Percentiles rank a stretch among this genome's conserved stretches.
These are phyloP conservation scores for Mycena olivaceomarginata DNA, from an alignment of 768 basidiomycete genomes.

Conservation along the genomic window DNA sequence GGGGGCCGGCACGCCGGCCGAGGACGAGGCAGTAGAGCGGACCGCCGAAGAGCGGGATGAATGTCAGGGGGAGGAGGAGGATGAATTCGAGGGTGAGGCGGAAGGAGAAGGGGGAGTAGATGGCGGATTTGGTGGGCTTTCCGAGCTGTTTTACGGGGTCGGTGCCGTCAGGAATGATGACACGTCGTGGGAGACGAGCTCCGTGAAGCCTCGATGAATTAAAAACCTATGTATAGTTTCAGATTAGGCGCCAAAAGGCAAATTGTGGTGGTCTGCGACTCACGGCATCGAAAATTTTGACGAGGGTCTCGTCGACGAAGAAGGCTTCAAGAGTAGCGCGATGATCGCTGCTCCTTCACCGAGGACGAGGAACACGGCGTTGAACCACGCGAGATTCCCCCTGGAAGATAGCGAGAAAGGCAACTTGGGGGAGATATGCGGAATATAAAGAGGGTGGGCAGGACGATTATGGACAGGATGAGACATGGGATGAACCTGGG, in stretches of 20 bases:
- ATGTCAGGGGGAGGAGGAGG: slow-evolving; percentile 44
- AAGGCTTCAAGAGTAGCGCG: slow-evolving; percentile 43
- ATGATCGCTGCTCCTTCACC: slow-evolving; percentile 39
- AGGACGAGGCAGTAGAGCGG: slow-evolving; percentile 45
- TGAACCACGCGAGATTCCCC: slow-evolving; percentile 71
- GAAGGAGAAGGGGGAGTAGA: slow-evolving; percentile 46
- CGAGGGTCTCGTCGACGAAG: slow-evolving; percentile 43
- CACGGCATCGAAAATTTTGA: slow-evolving; percentile 44
- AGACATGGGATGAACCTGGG: slow-evolving; percentile 42
- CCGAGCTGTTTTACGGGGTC: slow-evolving; percentile 42
- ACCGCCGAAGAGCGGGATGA: slow-evolving; percentile 42
- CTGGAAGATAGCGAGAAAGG: slow-evolving; percentile 68
- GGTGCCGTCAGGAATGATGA: slow-evolving; percentile 25
- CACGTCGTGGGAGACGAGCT: slow-evolving; percentile 38
- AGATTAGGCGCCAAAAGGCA: neutral
- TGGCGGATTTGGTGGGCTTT: slow-evolving; percentile 33
- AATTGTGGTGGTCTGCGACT: neutral
- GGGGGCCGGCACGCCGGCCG: slow-evolving; percentile 39
- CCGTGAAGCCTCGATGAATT: slow-evolving; percentile 35
- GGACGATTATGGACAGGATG: slow-evolving; percentile 49
- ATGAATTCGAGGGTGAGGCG: slow-evolving; percentile 44
- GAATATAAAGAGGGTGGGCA: slow-evolving; percentile 61
- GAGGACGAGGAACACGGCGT: slow-evolving; percentile 44
- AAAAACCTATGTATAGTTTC: slow-evolving; percentile 32
- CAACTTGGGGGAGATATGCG: slow-evolving; percentile 73